Conservation (phyloP, 805 yeast species). For the Zygosaccharomyces kombuchaensis region DNA sequence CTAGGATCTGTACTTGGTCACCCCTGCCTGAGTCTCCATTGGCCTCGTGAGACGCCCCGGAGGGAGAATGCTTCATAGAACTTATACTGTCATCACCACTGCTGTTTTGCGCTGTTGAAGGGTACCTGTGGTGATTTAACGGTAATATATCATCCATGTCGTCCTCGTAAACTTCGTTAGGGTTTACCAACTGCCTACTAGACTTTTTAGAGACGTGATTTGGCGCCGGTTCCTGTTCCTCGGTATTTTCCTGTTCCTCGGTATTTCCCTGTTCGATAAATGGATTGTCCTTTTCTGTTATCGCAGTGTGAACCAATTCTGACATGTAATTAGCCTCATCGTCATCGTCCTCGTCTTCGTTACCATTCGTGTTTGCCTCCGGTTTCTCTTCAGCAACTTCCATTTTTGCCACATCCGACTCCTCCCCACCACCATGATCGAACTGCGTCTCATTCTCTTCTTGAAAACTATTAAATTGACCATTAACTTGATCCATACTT, state of each 20-base stretch:
- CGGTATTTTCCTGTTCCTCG: constrained; percentile 7
- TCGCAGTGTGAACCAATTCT: constrained; percentile 26
- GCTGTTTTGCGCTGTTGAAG: constrained; percentile 11
- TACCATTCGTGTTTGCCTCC: background rate
- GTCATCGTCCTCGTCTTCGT: background rate
- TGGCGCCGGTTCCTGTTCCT: background rate
- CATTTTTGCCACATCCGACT: background rate
- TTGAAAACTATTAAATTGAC: background rate
- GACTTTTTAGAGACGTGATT: background rate
- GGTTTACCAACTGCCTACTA: constrained; percentile 9
- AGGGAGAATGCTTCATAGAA: constrained; percentile 19
- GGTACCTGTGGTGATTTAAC: constrained; percentile 2
- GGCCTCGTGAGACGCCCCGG: constrained; percentile 20
- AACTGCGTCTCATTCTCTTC: background rate
- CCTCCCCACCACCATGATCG: background rate
- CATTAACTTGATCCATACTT: constrained; percentile 4
- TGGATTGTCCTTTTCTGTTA: constrained; percentile 30
- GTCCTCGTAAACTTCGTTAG: constrained; percentile 29
- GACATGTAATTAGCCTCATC: constrained; percentile 2
- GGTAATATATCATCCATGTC: constrained; percentile 23
- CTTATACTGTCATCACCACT: constrained; percentile 18
- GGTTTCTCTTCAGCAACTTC: background rate
- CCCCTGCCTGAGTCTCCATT: constrained; percentile 11
- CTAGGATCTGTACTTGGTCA: constrained; percentile 24
- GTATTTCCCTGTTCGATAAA: constrained; percentile 17